A percentile compares a stretch with the other conserved stretches of the same genome.
phyloP scores from a whole-genome alignment of 2,329 filamentous ascomycete species.

The Calonectria pseudoturangicola region DNA sequence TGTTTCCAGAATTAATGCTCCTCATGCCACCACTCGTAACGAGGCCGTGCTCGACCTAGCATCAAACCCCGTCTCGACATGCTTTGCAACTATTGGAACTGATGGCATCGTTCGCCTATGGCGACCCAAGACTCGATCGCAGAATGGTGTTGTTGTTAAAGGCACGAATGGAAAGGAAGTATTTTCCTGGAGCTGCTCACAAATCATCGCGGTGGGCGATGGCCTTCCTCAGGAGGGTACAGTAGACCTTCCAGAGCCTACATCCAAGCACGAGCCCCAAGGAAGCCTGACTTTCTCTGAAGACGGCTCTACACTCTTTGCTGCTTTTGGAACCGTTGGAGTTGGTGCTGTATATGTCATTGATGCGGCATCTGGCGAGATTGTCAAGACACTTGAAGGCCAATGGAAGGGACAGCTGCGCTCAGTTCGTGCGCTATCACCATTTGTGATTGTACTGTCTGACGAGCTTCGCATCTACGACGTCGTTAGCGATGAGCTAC shows the following conservation, averaged over 20 bases:
- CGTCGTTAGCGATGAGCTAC: constrained; percentile 84
- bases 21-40: constrained; percentile 78
- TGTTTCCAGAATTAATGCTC: constrained; percentile 87
- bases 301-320: constrained; percentile 89
- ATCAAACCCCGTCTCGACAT: constrained; percentile 79
- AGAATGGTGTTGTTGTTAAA: constrained; percentile 80
- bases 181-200: constrained; percentile 84
- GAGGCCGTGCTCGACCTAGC: constrained; percentile 82
- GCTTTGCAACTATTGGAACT: constrained; percentile 90
- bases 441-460: constrained; percentile 85
- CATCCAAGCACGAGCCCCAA: constrained; percentile 63
- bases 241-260: constrained; percentile 53
- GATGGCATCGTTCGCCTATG: constrained; percentile 88
- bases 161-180: constrained; percentile 75
- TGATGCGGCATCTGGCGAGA: constrained; percentile 80
- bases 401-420: constrained; percentile 80
- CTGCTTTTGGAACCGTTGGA: constrained; percentile 73
- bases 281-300: constrained; percentile 86
- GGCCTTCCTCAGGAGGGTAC: constrained; percentile 65
- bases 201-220: constrained; percentile 73
- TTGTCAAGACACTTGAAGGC: constrained; percentile 80
- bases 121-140: constrained; percentile 82
- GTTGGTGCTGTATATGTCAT: constrained; percentile 83
- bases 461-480: constrained; percentile 87
- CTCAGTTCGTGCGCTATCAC: constrained; percentile 82